Percentiles rank a stretch among this genome's conserved stretches.
phyloP scores from a whole-genome alignment of 371 early-diverging fungal species.

The Mortierella sp. region DNA sequence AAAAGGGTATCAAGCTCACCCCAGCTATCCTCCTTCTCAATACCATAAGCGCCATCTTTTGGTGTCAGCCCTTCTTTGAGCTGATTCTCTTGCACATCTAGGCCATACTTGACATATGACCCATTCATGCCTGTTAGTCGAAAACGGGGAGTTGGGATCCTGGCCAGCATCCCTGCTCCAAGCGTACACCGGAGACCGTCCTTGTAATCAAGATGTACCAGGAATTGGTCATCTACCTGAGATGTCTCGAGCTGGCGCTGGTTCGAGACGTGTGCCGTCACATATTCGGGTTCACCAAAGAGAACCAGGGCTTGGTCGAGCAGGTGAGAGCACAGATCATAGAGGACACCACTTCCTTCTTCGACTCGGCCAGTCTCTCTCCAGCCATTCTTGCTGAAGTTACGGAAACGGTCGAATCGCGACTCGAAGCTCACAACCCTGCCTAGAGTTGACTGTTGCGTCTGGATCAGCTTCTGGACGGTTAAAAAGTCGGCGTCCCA shows the following conservation, averaged over 20 bases:
- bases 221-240: constrained; percentile 72
- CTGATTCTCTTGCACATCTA: constrained; percentile 85
- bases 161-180: constrained; percentile 80
- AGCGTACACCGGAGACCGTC: constrained; percentile 70
- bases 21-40: constrained; percentile 63
- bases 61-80: constrained; percentile 74
- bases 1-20: constrained; percentile 66
- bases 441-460: constrained; percentile 65
- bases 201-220: constrained; percentile 74
- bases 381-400: constrained; percentile 80
- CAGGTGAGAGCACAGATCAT: constrained; percentile 83
- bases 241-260: constrained; percentile 74
- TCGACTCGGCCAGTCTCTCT: constrained; percentile 70
- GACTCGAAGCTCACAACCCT: constrained; percentile 80
- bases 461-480: constrained; percentile 68
- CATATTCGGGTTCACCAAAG: constrained; percentile 77
- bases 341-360: constrained; percentile 80
- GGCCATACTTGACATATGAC: constrained; percentile 72
- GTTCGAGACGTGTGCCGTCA: constrained; percentile 74
- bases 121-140: constrained; percentile 80
- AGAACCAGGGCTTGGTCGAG: constrained; percentile 81
- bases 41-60: constrained; percentile 61
- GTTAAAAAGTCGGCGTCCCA: constrained; percentile 90
- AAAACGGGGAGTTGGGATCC: constrained; percentile 75
- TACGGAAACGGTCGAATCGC: constrained; percentile 83